These are phyloP conservation scores for Daedaleopsis sinensis DNA, from an alignment of 768 basidiomycete genomes.

Conservation along the genomic window DNA sequence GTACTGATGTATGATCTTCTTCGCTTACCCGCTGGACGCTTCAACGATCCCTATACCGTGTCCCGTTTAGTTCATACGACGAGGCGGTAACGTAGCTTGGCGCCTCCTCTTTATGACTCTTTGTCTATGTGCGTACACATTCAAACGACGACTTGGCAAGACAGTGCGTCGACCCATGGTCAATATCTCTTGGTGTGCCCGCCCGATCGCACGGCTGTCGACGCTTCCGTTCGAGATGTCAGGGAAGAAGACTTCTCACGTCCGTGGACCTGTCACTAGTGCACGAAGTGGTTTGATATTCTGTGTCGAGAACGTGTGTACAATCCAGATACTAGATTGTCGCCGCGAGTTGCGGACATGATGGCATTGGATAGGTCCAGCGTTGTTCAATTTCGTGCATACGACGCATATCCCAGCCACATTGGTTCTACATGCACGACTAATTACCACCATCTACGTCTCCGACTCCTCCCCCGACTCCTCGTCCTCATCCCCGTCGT, in stretches of 20 bases:
- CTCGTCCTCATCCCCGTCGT: constrained; percentile 35
- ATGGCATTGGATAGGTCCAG: too few species aligned
- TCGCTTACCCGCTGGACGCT: constrained; percentile 23
- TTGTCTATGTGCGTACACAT: constrained; percentile 14
- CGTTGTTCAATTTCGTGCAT: too few species aligned
- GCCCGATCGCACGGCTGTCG: neutral
- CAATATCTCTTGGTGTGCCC: neutral
- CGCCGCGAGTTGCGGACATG: too few species aligned
- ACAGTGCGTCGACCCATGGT: constrained; percentile 21
- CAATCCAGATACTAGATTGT: too few species aligned
- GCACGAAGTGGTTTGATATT: too few species aligned
- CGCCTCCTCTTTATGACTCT: constrained; percentile 11
- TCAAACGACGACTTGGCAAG: constrained; percentile 18
- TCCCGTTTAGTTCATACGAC: constrained; percentile 1
- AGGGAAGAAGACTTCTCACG: neutral
- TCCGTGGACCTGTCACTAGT: neutral
- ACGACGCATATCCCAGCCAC: too few species aligned
- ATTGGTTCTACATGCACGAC: neutral
- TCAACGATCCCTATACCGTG: constrained; percentile 7
- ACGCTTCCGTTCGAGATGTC: neutral
- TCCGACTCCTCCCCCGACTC: neutral
- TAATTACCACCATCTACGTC: neutral
- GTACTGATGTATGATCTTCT: neutral
- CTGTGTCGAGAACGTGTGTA: too few species aligned
- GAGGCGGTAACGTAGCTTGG: constrained; percentile 1